Evolutionary conservation across 1,139 yeast species (phyloP).

Genomic region (Blastobotrys niveus): DNA sequence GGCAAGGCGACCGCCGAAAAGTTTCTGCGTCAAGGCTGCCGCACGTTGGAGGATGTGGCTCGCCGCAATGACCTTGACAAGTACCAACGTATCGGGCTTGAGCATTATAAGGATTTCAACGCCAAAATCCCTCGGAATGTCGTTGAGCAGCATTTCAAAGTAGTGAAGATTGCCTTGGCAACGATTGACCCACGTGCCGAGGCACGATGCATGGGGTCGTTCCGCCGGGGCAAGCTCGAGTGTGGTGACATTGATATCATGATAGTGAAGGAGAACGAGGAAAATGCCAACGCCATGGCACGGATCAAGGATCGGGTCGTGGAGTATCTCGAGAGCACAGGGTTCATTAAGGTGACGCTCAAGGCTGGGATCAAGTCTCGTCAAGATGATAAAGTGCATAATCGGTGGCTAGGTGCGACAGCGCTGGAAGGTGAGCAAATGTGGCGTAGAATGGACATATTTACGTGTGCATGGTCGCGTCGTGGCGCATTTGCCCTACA

Average conservation of each 20-base stretch:
- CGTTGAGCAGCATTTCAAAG: constrained; percentile 40
- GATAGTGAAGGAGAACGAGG: constrained; percentile 36
- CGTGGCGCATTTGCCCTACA: constrained; percentile 51
- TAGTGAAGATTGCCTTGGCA: constrained; percentile 34
- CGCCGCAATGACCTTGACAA: constrained; percentile 32
- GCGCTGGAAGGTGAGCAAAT: constrained; percentile 24
- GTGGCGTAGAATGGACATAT: constrained; percentile 54
- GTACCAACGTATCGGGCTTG: constrained; percentile 43
- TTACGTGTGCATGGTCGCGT: constrained; percentile 46
- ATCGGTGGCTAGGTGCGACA: constrained; percentile 38
- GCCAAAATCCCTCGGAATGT: constrained; percentile 45
- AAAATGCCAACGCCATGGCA: constrained; percentile 29
- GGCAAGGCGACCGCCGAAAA: constrained; percentile 44
- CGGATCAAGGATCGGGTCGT: constrained; percentile 33
- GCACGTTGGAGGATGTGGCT: constrained; percentile 41
- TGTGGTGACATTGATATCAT: constrained; percentile 60
- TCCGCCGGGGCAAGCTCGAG: constrained; percentile 43
- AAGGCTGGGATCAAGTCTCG: constrained; percentile 17
- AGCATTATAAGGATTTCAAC: constrained; percentile 49
- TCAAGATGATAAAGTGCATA: constrained; percentile 15
- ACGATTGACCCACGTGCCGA: constrained; percentile 39
- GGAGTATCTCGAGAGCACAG: constrained; percentile 26
- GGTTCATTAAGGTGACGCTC: constrained; percentile 36
- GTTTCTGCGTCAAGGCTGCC: constrained; percentile 41
- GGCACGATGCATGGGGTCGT: constrained; percentile 51